A percentile compares a stretch with the other conserved stretches of the same genome.
These are phyloP conservation scores for Cryptosporidium tyzzeri DNA, from an alignment of 169 alveolate species.

Conservation along the genomic window DNA sequence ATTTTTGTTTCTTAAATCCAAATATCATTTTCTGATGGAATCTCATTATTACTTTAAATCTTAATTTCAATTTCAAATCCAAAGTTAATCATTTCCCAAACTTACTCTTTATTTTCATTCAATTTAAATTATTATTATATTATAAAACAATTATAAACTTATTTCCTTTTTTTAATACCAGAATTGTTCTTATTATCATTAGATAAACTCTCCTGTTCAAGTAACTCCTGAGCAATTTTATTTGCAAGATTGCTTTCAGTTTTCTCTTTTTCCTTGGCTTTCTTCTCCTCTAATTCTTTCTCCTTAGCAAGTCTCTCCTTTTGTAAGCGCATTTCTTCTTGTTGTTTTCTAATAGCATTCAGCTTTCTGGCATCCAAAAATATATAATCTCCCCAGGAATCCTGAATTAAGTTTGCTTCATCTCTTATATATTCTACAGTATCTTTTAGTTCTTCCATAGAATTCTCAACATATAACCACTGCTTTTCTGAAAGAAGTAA, in stretches of 20 bases:
- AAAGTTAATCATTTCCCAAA: not conserved
- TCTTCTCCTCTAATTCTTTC: constrained; percentile 46
- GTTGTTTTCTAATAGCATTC: constrained; percentile 44
- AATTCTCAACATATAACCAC: constrained; percentile 53
- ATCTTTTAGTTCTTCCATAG: constrained; percentile 70
- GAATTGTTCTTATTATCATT: constrained; percentile 3
- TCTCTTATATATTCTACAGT: constrained; percentile 63
- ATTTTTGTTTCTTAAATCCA: not conserved
- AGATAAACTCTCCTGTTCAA: not conserved
- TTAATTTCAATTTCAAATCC: not conserved
- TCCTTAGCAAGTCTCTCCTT: constrained; percentile 48
- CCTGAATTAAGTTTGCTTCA: constrained; percentile 68
- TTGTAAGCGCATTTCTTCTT: constrained; percentile 48
- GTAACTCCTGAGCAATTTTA: constrained; percentile 49
- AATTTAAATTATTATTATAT: too few relatives aligned
- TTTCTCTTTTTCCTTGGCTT: constrained; percentile 41
- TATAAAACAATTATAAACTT: not conserved
- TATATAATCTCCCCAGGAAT: constrained; percentile 61
- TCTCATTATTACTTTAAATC: not conserved
- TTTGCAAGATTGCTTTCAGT: constrained; percentile 29
- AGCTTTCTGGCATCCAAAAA: constrained; percentile 66
- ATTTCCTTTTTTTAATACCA: constrained; percentile 18
- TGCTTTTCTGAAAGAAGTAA: constrained; percentile 56
- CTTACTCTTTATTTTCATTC: not conserved
- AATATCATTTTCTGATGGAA: not conserved